Conservation (phyloP, 306 rosid genomes). For the Astragalus membranaceus region DNA sequence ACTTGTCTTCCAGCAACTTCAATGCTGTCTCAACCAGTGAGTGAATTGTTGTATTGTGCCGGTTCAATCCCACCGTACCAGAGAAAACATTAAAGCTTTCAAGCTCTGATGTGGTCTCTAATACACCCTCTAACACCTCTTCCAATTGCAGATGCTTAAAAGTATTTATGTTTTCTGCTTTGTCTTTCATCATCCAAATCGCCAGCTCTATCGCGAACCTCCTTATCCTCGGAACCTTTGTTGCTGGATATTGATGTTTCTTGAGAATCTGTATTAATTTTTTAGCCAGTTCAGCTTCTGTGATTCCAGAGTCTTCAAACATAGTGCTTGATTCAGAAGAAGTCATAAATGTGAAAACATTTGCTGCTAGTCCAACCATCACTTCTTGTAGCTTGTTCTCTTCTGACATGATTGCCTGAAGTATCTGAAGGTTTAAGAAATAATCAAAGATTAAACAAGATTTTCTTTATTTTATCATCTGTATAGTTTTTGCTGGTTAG, state of each 20-base stretch:
- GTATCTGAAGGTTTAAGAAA: conserved; percentile 38
- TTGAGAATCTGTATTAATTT: conserved; percentile 53
- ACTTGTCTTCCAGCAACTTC: conserved; percentile 34
- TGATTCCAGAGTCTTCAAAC: conserved; percentile 51
- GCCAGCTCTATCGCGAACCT: conserved; percentile 74
- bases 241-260: conserved; percentile 56
- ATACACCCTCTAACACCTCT: conserved; percentile 56
- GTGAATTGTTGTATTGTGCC: conserved; percentile 66
- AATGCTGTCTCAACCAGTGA: conserved; percentile 73
- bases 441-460: not conserved
- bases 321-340: conserved; percentile 51
- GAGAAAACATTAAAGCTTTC: conserved; percentile 93
- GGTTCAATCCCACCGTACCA: conserved; percentile 76
- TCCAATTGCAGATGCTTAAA: conserved; percentile 55
- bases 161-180: conserved; percentile 31
- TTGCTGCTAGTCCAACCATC: conserved; percentile 87
- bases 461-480: not conserved
- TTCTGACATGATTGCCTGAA: conserved; percentile 56
- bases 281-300: conserved; percentile 51
- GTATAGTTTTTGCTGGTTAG: not conserved
- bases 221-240: conserved; percentile 78
- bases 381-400: conserved; percentile 85
- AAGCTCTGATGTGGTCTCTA: conserved; percentile 94
- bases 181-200: conserved; percentile 88
- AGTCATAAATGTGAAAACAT: conserved; percentile 55